Evolutionary conservation across 106 monocot genomes (phyloP).

Genomic region (Dendrobium officinale): DNA sequence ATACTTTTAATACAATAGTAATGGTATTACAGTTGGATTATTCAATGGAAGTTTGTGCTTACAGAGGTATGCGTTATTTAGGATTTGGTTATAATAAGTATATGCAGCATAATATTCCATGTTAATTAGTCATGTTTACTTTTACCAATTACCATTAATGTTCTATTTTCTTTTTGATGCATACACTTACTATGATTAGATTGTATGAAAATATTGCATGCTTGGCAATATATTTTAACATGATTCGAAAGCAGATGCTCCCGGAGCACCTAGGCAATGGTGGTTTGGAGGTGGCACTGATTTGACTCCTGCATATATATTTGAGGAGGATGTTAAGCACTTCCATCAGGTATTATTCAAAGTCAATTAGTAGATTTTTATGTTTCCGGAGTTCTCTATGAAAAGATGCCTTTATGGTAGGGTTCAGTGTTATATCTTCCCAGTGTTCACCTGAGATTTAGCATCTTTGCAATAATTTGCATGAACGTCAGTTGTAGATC

Average conservation of each 20-base stretch:
- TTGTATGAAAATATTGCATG: not conserved
- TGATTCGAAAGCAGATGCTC: constrained; percentile 53
- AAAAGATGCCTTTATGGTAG: not conserved
- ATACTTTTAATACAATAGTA: not conserved
- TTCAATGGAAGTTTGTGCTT: not conserved
- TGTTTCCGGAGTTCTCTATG: not conserved
- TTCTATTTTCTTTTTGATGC: not conserved
- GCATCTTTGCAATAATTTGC: not conserved
- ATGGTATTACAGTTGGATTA: not conserved
- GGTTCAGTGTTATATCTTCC: not conserved
- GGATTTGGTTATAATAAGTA: too few relatives aligned
- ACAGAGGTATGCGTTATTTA: not conserved
- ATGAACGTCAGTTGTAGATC: not conserved
- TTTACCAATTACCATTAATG: not conserved
- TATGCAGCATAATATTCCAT: not conserved
- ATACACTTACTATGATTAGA: not conserved
- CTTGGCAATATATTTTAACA: not conserved
- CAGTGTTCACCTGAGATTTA: not conserved
- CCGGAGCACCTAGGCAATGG: constrained; percentile 98
- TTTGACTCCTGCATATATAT: constrained; percentile 93
- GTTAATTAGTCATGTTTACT: not conserved
- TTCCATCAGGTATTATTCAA: constrained; percentile 61
- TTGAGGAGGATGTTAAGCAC: constrained; percentile 99
- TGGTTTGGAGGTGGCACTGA: constrained; percentile 99
- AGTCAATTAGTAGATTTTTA: not conserved